A percentile compares a stretch with the other conserved stretches of the same genome.
Conservation (phyloP, 495 filamentous ascomycete species). For the Schizothecium vesticola region DNA sequence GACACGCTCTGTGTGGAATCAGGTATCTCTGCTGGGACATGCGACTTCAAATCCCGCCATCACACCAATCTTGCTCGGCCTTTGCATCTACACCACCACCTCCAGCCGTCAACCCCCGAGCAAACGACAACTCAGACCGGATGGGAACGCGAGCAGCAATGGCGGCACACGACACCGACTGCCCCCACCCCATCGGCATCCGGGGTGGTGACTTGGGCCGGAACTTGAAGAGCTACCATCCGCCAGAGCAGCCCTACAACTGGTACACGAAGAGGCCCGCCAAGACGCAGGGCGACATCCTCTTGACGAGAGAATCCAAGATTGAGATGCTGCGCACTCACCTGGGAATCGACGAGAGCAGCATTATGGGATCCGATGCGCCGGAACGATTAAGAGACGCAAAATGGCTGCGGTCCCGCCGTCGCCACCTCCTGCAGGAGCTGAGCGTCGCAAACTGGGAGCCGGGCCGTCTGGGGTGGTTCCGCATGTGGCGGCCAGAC, state of each 20-base stretch:
- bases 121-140: not conserved
- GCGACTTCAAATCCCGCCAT: not conserved
- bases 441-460: not conserved
- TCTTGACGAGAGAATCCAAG: not conserved
- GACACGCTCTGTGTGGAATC: not conserved
- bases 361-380: not conserved
- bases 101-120: not conserved
- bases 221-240: not conserved
- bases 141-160: not conserved
- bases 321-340: not conserved
- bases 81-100: not conserved
- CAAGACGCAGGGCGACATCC: not conserved
- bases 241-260: not conserved
- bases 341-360: not conserved
- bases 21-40: not conserved
- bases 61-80: not conserved
- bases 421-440: not conserved
- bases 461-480: not conserved
- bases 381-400: not conserved
- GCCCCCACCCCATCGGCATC: not conserved
- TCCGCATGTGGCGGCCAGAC: not conserved
- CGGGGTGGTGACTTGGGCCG: not conserved
- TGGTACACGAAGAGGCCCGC: not conserved
- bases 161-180: not conserved
- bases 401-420: not conserved